A percentile compares a stretch with the other conserved stretches of the same genome.
These are phyloP conservation scores for Calocybe cyanea DNA, from an alignment of 768 basidiomycete genomes.

Conservation along the genomic window DNA sequence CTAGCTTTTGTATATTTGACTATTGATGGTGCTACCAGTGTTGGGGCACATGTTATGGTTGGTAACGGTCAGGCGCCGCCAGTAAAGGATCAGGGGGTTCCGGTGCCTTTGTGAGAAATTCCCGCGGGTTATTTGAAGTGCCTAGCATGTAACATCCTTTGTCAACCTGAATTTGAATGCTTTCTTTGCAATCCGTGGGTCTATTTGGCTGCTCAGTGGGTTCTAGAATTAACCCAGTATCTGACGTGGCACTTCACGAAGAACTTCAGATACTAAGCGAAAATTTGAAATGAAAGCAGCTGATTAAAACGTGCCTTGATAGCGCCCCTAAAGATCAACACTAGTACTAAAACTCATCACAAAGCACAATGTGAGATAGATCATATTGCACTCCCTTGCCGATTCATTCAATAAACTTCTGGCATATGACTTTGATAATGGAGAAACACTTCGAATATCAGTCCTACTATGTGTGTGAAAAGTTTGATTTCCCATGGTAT, in stretches of 20 bases:
- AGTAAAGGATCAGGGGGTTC: slow-evolving; percentile 29
- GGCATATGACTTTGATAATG: no score
- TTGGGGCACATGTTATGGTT: slow-evolving; percentile 32
- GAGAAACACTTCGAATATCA: no score
- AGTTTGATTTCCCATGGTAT: no score
- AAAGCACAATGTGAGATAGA: no score
- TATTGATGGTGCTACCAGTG: slow-evolving; percentile 30
- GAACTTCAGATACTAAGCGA: background rate
- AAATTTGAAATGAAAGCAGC: background rate
- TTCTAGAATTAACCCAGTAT: background rate
- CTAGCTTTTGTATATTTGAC: slow-evolving; percentile 26
- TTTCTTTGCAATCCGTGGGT: background rate
- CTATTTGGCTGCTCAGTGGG: background rate
- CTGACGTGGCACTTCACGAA: background rate
- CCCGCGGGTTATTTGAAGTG: background rate
- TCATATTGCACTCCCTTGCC: no score
- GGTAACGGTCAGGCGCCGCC: slow-evolving; percentile 35
- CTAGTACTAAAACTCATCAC: no score
- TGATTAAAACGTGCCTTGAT: background rate
- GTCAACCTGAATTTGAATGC: background rate
- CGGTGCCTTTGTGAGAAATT: slow-evolving; percentile 6
- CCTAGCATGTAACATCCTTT: background rate
- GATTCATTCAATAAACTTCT: no score
- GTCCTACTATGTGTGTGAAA: no score
- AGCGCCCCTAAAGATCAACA: no score